Conservation (phyloP, 1,139 yeast species). For the Geotrichum europaeum region DNA sequence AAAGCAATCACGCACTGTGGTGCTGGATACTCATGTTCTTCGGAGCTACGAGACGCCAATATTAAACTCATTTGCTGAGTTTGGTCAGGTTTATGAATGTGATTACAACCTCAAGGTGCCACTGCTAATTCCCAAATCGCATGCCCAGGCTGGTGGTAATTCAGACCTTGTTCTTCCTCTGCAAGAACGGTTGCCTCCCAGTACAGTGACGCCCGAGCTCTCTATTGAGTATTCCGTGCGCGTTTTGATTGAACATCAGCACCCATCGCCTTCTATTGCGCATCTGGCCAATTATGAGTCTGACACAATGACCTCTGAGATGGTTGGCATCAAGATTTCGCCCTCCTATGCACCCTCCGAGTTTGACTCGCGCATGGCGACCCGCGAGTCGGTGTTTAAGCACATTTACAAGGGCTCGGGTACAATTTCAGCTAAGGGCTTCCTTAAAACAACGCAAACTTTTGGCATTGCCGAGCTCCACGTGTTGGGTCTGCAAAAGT, state of each 20-base stretch:
- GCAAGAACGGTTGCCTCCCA: constrained; percentile 11
- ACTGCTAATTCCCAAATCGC: background rate
- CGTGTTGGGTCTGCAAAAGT: constrained; percentile 13
- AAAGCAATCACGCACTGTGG: background rate
- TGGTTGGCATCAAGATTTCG: background rate
- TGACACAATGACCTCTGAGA: background rate
- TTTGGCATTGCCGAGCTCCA: constrained; percentile 16
- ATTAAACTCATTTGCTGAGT: constrained; percentile 1
- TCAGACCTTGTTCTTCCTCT: background rate
- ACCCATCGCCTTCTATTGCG: background rate
- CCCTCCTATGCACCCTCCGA: constrained; percentile 14
- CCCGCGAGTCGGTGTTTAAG: constrained; percentile 3
- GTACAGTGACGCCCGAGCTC: background rate
- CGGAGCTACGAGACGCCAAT: background rate
- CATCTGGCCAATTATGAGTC: background rate
- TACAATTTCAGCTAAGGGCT: constrained; percentile 1
- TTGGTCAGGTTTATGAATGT: background rate
- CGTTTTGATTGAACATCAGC: constrained; percentile 1
- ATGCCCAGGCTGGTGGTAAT: background rate
- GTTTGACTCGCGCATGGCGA: constrained; percentile 5
- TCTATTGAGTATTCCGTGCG: constrained; percentile 4
- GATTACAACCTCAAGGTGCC: constrained; percentile 6
- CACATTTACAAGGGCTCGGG: constrained; percentile 10
- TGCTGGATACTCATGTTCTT: constrained; percentile 1
- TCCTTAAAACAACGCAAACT: constrained; percentile 4